Evolutionary conservation across 768 basidiomycete genomes (phyloP).

Genomic region (Rhizopogon roseolus): DNA sequence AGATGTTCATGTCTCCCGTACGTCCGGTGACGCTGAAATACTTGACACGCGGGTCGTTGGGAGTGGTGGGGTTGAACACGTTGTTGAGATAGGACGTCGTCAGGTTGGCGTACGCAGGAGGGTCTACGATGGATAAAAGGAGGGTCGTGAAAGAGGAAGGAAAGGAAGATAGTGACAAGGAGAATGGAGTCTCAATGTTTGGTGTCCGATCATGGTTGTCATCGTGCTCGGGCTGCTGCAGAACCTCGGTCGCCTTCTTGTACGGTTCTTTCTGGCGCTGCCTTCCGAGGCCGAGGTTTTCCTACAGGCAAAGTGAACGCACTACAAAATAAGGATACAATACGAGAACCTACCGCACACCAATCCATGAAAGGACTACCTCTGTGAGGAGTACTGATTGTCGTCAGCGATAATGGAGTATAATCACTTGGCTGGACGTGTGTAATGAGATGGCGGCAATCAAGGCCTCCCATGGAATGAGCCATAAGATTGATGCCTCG

Average conservation of each 20-base stretch:
- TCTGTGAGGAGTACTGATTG: slow-evolving; percentile 89
- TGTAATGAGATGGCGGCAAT: slow-evolving; percentile 89
- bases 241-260: slow-evolving; percentile 1
- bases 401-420: slow-evolving; percentile 81
- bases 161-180: slow-evolving; percentile 56
- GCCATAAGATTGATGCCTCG: slow-evolving; percentile 90
- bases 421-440: slow-evolving; percentile 81
- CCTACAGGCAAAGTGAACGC: slow-evolving; percentile 36
- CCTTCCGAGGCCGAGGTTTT: slow-evolving; percentile 89
- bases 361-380: slow-evolving; percentile 99
- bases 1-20: slow-evolving; percentile 57
- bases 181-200: slow-evolving; percentile 24
- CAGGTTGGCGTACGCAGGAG: slow-evolving; percentile 93
- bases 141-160: slow-evolving; percentile 85
- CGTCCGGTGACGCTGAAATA: slow-evolving; percentile 92
- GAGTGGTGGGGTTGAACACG: slow-evolving; percentile 79
- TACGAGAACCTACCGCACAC: slow-evolving; percentile 66
- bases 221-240: not conserved
- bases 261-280: slow-evolving; percentile 24
- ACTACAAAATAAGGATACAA: slow-evolving; percentile 2
- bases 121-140: slow-evolving; percentile 85
- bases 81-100: slow-evolving; percentile 78
- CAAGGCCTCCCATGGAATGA: slow-evolving; percentile 97
- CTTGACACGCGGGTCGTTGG: slow-evolving; percentile 74
- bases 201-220: not conserved